Conservation (phyloP, 352 stramenopile species). For the Globisporangium echinulatum region DNA sequence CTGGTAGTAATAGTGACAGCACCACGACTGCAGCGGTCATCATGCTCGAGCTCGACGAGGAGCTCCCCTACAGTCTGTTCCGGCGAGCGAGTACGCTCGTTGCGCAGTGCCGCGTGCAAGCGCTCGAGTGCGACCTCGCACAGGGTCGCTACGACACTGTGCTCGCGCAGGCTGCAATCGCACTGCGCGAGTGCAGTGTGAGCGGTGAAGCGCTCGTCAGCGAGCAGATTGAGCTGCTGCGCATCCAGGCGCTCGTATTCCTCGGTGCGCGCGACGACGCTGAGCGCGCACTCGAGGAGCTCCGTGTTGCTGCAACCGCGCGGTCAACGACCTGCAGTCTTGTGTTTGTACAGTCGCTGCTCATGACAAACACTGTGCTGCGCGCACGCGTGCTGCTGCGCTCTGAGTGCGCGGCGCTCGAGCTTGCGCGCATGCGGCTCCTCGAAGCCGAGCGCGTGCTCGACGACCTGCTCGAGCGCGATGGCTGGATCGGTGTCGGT, state of each 20-base stretch:
- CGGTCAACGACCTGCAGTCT: constrained; percentile 20
- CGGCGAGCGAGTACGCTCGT: constrained; percentile 25
- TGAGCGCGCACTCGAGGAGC: constrained; percentile 16
- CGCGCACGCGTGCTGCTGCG: constrained; percentile 24
- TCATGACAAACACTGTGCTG: constrained; percentile 28
- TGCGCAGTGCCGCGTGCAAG: constrained; percentile 32
- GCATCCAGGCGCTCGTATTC: constrained; percentile 26
- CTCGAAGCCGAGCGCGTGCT: constrained; percentile 35
- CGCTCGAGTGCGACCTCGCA: constrained; percentile 30
- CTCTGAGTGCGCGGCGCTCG: constrained; percentile 9
- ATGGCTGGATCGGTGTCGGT: constrained; percentile 53
- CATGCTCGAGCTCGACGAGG: constrained; percentile 24
- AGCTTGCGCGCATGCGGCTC: constrained; percentile 15
- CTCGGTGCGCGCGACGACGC: constrained; percentile 28
- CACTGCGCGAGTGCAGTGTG: constrained; percentile 28
- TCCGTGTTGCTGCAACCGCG: constrained; percentile 19
- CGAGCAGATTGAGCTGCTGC: constrained; percentile 38
- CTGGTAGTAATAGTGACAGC: not conserved
- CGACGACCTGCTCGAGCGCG: constrained; percentile 34
- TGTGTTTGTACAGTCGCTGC: constrained; percentile 33
- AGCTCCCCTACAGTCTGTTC: constrained; percentile 31
- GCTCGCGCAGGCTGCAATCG: constrained; percentile 19
- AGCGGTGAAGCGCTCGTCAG: constrained; percentile 34
- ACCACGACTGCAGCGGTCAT: not conserved
- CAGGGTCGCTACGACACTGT: constrained; percentile 23